Evolutionary conservation across 2,329 filamentous ascomycete species (phyloP).

Genomic region (Aspergillus japonicus): DNA sequence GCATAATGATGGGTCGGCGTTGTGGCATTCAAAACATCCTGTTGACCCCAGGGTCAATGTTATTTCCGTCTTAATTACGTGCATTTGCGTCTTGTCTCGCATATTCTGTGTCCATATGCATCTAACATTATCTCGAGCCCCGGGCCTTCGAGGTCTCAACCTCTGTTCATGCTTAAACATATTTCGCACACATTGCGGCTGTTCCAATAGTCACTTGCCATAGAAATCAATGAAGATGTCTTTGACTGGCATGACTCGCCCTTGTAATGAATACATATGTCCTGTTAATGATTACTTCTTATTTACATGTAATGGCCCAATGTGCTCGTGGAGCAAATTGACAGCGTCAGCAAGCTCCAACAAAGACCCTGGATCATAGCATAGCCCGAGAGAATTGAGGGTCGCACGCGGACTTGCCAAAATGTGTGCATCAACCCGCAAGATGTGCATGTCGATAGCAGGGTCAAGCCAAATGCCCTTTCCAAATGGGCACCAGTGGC

Average conservation of each 20-base stretch:
- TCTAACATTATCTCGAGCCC: neutral
- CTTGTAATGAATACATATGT: neutral
- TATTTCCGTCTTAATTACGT: constrained; percentile 9
- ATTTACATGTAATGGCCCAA: neutral
- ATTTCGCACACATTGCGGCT: constrained; percentile 10
- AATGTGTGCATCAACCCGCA: too few relatives aligned
- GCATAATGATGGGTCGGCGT: constrained; percentile 38
- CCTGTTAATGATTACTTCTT: neutral
- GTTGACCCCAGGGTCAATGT: neutral
- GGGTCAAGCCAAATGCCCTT: too few relatives aligned
- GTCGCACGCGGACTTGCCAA: too few relatives aligned
- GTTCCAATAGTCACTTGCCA: neutral
- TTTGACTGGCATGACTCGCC: neutral
- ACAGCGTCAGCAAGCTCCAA: neutral
- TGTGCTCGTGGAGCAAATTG: neutral
- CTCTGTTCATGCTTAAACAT: neutral
- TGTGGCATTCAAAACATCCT: constrained; percentile 25
- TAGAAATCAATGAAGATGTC: neutral
- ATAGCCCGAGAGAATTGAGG: too few relatives aligned
- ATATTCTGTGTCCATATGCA: constrained; percentile 7
- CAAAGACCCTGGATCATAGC: neutral
- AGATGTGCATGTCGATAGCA: too few relatives aligned
- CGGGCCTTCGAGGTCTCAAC: neutral
- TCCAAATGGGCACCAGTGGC: too few relatives aligned
- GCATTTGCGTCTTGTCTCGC: constrained; percentile 1